These are phyloP conservation scores for Heritiera littoralis DNA, from an alignment of 345 rosid genomes.

Conservation along the genomic window DNA sequence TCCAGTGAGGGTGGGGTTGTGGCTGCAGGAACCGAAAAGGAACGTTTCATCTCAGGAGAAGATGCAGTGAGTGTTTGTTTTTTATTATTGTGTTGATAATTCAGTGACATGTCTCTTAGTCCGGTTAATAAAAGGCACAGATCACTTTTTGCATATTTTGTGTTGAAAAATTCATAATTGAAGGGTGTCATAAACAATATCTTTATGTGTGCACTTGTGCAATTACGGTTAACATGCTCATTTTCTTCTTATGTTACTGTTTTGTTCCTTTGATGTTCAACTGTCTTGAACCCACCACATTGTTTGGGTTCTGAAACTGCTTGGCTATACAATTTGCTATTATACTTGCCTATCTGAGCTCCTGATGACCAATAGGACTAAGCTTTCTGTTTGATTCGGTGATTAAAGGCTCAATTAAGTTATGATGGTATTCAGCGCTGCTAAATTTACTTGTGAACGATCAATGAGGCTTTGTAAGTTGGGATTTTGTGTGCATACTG, in stretches of 20 bases:
- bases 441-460: not conserved
- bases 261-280: not conserved
- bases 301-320: not conserved
- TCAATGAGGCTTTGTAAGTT: not conserved
- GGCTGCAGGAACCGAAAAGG: conserved; percentile 90
- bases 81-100: not conserved
- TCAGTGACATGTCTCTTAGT: not conserved
- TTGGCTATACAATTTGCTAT: not conserved
- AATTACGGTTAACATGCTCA: not conserved
- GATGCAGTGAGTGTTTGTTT: conserved; percentile 68
- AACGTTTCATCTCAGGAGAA: conserved; percentile 79
- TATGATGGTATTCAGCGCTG: not conserved
- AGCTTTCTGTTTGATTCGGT: not conserved
- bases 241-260: not conserved
- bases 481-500: not conserved
- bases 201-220: not conserved
- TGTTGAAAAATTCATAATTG: not conserved
- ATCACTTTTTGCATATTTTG: not conserved
- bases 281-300: conserved; percentile 12
- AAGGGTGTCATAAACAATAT: not conserved
- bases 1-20: conserved; percentile 76
- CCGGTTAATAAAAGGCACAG: not conserved
- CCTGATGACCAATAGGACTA: not conserved
- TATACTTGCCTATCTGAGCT: not conserved
- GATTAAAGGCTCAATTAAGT: not conserved